Base-by-base conservation (phyloP, 2,329 filamentous ascomycete species). In the Neoscytalidium dimidiatum region DNA sequence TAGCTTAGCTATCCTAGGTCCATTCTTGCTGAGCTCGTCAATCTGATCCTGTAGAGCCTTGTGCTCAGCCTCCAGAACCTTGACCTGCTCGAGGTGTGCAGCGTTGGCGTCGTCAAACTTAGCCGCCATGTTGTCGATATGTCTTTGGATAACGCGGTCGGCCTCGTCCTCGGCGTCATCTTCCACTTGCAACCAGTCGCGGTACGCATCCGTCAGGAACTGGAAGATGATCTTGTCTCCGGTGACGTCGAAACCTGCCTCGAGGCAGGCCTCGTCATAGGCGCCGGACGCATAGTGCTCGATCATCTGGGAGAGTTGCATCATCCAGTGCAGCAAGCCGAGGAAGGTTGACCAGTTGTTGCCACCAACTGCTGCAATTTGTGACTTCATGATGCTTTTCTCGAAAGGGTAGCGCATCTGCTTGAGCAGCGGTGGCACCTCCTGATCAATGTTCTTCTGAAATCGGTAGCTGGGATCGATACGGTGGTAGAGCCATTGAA, bases 341-440 rank as follows among this genome's bases (percentile, higher is more conserved):
- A 99, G 82, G 73, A 99, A 98, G 0, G 92, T 95, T 67, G 91
- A 91, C 95, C 95, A 99, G 75, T 98, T 98, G 78, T 97, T 93
- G 2, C 94, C 94, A 69, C 95, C 95, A 0, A 98, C 95, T 1
- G 96, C 95, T 0, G 92, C 88, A 65, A 99, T 92, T 74, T 97
- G 93, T 61, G 92, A 97, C 78, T 98, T 99, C 63, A 93, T 97
- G 71, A 99, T 98, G 73, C 90, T 94, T 78, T 93, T 92, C 73
- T 97, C 93, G 74, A 93, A 99, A 0, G 95, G 95, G 74, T 99
- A 99, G 62, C 94, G 88, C 73, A 99, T 81, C 75, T 97, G 94
- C 75, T 97, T 96, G 66, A 99, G 82, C 49, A 99, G 89, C 0
- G 93, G 90, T 13, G 94, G 94, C 0, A 98, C 94, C 76, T 99